These are phyloP conservation scores for Carex cristatella DNA, from an alignment of 176 grass and related monocot genomes.

Conservation along the genomic window DNA sequence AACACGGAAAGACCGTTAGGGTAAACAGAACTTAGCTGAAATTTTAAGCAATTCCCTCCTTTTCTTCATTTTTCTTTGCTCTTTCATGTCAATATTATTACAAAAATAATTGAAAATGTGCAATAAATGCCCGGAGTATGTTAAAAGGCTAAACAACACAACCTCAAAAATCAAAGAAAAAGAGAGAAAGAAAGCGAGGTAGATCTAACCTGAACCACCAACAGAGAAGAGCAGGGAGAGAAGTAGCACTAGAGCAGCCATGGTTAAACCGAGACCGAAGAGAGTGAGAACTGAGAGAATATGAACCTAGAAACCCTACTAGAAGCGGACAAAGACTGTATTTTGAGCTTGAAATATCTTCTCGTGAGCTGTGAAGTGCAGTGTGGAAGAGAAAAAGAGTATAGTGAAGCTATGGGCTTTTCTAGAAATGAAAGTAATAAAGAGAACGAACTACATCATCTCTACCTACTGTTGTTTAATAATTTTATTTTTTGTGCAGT, in stretches of 20 bases:
- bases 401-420: neutral
- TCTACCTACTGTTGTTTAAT: constrained; percentile 5
- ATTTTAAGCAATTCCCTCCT: neutral
- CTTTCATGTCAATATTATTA: neutral
- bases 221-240: constrained; percentile 39
- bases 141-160: neutral
- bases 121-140: neutral
- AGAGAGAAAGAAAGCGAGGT: neutral
- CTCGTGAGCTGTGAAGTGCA: neutral
- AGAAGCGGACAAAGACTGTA: neutral
- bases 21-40: neutral
- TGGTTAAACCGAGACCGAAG: constrained; percentile 22
- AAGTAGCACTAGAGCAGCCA: constrained; percentile 29
- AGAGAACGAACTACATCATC: neutral
- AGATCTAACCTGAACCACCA: constrained; percentile 47
- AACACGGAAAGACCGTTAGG: neutral
- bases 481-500: neutral
- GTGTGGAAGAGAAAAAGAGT: neutral
- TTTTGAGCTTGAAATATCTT: neutral
- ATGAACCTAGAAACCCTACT: neutral
- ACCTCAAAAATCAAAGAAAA: constrained; percentile 10
- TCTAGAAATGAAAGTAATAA: constrained; percentile 3
- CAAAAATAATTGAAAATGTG: too few relatives aligned
- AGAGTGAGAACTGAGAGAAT: neutral
- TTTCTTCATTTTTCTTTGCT: neutral